Conservation (phyloP, 179 eudicot genomes). For the Camellia oleifera region DNA sequence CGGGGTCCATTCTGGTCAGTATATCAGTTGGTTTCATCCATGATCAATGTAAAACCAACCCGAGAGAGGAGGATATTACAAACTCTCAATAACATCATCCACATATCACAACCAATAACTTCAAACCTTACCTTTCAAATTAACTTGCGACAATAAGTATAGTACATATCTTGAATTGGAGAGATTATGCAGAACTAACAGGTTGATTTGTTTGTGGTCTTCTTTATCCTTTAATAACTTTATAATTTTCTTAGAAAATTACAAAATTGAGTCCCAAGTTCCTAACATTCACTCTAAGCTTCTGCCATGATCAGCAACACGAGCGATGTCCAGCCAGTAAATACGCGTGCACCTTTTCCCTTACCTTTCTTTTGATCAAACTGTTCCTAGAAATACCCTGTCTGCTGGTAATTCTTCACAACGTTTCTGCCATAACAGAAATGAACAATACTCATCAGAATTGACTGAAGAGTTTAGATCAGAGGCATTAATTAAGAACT, state of each 20-base stretch:
- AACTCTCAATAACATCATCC: not conserved
- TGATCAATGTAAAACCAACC: not conserved
- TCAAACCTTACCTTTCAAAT: not conserved
- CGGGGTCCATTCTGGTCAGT: not conserved
- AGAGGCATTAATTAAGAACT: not conserved
- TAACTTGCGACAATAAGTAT: too few relatives aligned
- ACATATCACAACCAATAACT: not conserved
- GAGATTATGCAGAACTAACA: not conserved
- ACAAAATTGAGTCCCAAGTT: not conserved
- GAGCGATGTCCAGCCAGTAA: conserved; percentile 94
- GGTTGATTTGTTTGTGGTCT: not conserved
- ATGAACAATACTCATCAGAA: not conserved
- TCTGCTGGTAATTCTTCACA: conserved; percentile 51
- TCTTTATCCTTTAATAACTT: not conserved
- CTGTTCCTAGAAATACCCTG: conserved; percentile 90
- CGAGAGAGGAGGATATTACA: not conserved
- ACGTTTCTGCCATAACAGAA: conserved; percentile 54
- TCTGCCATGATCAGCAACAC: conserved; percentile 80
- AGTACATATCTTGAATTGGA: not conserved
- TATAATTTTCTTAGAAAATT: not conserved
- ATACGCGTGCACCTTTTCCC: conserved; percentile 84
- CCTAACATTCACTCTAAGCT: conserved; percentile 47
- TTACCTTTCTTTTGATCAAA: conserved; percentile 85
- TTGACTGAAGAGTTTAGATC: not conserved
- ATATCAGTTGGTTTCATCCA: too few relatives aligned